Percentiles rank a stretch among this genome's conserved stretches.
phyloP scores from a whole-genome alignment of 169 alveolate species.

The Perkinsus olseni region DNA sequence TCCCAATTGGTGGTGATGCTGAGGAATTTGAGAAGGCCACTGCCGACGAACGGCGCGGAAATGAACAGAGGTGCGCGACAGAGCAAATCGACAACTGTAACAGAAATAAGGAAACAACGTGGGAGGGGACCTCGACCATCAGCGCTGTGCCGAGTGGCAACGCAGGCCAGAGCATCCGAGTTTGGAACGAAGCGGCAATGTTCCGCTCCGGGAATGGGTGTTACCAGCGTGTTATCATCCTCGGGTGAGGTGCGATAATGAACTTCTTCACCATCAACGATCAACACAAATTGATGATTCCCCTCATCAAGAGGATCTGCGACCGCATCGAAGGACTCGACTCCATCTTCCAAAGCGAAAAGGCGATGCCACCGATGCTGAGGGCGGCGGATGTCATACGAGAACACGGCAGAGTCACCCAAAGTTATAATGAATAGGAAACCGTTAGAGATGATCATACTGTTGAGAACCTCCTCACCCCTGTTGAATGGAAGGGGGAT shows the following conservation, averaged over 20 bases:
- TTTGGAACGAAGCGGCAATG: not conserved
- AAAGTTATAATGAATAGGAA: not conserved
- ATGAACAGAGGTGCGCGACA: not conserved
- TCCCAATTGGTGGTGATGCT: not conserved
- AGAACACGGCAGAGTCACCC: not conserved
- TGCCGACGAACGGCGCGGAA: not conserved
- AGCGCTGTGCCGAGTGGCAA: not conserved
- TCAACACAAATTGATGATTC: not conserved
- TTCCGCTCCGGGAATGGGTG: not conserved
- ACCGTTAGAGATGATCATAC: not conserved
- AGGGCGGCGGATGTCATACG: not conserved
- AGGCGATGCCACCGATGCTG: not conserved
- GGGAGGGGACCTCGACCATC: not conserved
- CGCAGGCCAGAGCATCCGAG: not conserved
- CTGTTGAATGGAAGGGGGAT: not conserved
- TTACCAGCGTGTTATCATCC: not conserved
- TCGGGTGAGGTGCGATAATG: not conserved
- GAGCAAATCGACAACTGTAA: not conserved
- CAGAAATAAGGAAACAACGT: not conserved
- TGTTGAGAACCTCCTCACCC: not conserved
- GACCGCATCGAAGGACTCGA: not conserved
- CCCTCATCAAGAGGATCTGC: not conserved
- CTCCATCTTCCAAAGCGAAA: not conserved
- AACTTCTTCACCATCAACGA: not conserved
- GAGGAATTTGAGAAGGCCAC: not conserved